Evolutionary conservation across 139 green algal species (phyloP).

Genomic region (Choricystis sp.): DNA sequence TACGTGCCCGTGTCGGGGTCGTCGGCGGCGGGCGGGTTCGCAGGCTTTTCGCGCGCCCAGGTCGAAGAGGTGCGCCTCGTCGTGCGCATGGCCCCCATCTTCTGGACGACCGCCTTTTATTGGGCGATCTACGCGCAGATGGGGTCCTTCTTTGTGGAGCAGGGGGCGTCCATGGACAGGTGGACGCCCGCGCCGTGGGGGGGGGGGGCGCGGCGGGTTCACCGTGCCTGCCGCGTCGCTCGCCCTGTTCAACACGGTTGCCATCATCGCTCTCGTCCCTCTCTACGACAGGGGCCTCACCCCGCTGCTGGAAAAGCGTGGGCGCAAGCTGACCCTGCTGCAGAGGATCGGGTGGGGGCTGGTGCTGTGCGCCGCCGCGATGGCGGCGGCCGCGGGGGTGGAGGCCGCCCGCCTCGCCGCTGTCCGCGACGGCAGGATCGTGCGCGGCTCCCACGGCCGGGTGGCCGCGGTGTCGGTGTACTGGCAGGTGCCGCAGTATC

Average conservation of each 20-base stretch:
- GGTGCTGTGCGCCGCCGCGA: background rate
- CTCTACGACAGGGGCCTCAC: conserved; percentile 65
- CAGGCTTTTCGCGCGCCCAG: conserved; percentile 29
- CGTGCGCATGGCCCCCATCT: conserved; percentile 77
- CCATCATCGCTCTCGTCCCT: conserved; percentile 67
- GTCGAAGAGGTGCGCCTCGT: conserved; percentile 89
- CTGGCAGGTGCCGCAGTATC: conserved; percentile 67
- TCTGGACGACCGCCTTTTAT: conserved; percentile 72
- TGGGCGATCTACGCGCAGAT: conserved; percentile 88
- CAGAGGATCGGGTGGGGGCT: conserved; percentile 43
- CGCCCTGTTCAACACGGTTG: conserved; percentile 68
- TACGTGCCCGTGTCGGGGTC: background rate
- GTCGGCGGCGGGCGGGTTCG: background rate
- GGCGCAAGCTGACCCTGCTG: conserved; percentile 51
- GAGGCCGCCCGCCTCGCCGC: conserved; percentile 45
- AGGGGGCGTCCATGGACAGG: conserved; percentile 67
- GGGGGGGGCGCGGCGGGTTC: conserved; percentile 17
- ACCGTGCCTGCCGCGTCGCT: conserved; percentile 68
- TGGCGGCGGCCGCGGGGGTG: conserved; percentile 56
- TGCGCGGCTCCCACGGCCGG: background rate
- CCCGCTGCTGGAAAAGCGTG: conserved; percentile 30
- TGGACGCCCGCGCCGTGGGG: conserved; percentile 6
- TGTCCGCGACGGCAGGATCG: conserved; percentile 13
- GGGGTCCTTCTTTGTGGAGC: conserved; percentile 74
- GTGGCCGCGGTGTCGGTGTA: conserved; percentile 31